Evolutionary conservation across 208 protist genomes (phyloP).

Genomic region (Leishmania guyanensis): DNA sequence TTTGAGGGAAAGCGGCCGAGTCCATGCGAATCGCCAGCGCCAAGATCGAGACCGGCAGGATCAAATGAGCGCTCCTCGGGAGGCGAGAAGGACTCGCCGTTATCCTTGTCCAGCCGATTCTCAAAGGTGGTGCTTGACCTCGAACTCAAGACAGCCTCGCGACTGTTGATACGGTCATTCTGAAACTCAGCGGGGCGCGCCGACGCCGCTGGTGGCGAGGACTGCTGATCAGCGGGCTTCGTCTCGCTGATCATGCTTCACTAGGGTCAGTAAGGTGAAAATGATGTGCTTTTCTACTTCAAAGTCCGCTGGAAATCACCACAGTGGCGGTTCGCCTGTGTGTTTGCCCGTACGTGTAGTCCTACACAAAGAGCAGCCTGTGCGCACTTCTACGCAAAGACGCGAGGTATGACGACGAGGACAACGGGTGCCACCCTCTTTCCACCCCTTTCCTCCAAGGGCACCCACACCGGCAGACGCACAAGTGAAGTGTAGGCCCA

Average conservation of each 20-base stretch:
- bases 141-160: not conserved
- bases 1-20: not conserved
- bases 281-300: not conserved
- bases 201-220: not conserved
- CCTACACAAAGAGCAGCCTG: not conserved
- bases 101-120: not conserved
- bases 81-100: slow-evolving; percentile 13
- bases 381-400: too few relatives aligned
- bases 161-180: not conserved
- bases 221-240: not conserved
- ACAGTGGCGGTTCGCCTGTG: not conserved
- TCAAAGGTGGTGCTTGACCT: slow-evolving; percentile 25
- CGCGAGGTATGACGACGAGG: too few relatives aligned
- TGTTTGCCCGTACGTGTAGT: not conserved
- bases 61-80: slow-evolving; percentile 10
- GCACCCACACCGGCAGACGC: not conserved
- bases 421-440: too few relatives aligned
- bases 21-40: not conserved
- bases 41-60: slow-evolving; percentile 7
- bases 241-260: not conserved
- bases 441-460: too few relatives aligned
- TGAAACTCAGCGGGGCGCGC: not conserved
- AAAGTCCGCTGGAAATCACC: not conserved
- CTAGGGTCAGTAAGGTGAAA: not conserved
- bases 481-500: not conserved